Percentiles rank a stretch among this genome's conserved stretches.
These are phyloP conservation scores for Sarocladium kiliense DNA, from an alignment of 2,329 filamentous ascomycete genomes.

Conservation along the genomic window DNA sequence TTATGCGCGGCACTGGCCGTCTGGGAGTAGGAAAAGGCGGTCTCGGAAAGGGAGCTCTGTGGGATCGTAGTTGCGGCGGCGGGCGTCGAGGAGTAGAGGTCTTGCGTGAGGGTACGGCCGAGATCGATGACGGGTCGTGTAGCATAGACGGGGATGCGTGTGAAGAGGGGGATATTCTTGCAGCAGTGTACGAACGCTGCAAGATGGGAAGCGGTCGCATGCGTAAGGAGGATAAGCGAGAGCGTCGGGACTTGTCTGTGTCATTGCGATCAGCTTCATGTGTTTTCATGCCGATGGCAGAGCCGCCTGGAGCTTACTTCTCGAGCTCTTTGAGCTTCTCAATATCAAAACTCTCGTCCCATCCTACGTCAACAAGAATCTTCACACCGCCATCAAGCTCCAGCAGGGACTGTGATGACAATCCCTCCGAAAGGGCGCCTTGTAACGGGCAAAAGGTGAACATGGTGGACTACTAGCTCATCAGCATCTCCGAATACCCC, in stretches of 20 bases:
- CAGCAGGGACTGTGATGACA: constrained; percentile 88
- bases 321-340: constrained; percentile 82
- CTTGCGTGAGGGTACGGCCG: constrained; percentile 83
- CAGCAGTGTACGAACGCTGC: constrained; percentile 95
- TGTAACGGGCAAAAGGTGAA: constrained; percentile 93
- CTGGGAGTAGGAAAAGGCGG: constrained; percentile 46
- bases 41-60: constrained; percentile 62
- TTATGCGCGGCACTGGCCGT: constrained; percentile 41
- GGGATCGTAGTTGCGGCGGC: constrained; percentile 83
- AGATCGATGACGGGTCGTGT: constrained; percentile 91
- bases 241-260: constrained; percentile 81
- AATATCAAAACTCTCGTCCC: constrained; percentile 87
- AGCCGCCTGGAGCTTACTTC: constrained; percentile 53
- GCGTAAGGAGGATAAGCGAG: constrained; percentile 89
- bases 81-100: constrained; percentile 85
- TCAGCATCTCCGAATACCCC: neutral
- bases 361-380: constrained; percentile 88
- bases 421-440: constrained; percentile 81
- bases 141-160: constrained; percentile 88
- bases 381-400: constrained; percentile 97
- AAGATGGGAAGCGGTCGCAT: constrained; percentile 86
- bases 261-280: neutral
- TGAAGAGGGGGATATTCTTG: constrained; percentile 90
- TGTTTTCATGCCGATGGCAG: neutral
- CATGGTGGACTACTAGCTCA: constrained; percentile 48